Conservation (phyloP, 2,329 filamentous ascomycete genomes). For the Xylariaceae sp. region DNA sequence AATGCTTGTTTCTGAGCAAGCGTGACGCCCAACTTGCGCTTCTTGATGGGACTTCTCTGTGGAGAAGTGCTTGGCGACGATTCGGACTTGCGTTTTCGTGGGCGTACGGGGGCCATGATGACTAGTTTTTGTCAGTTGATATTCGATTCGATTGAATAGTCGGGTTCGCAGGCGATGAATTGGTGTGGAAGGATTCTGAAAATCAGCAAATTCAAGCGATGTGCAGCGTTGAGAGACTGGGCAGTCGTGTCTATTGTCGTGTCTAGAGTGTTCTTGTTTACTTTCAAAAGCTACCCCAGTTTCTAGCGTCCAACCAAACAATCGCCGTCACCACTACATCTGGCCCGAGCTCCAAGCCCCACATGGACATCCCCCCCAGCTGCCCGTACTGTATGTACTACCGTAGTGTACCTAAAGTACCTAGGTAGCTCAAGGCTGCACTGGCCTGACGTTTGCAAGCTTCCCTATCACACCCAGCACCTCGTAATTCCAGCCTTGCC, state of each 20-base stretch:
- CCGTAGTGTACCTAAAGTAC: background rate
- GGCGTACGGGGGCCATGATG: slow-evolving; percentile 37
- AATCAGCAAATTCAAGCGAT: background rate
- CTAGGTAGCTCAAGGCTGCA: slow-evolving; percentile 35
- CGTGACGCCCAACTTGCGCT: slow-evolving; percentile 66
- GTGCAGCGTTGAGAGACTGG: slow-evolving; percentile 3
- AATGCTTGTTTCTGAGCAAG: slow-evolving; percentile 81
- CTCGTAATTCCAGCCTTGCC: slow-evolving; percentile 25
- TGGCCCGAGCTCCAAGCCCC: slow-evolving; percentile 17
- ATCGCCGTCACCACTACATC: background rate
- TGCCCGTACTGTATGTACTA: background rate
- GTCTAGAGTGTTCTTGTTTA: slow-evolving; percentile 30
- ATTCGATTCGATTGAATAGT: slow-evolving; percentile 8
- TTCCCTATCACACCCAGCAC: slow-evolving; percentile 15
- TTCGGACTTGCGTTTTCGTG: slow-evolving; percentile 54
- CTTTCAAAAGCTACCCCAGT: slow-evolving; percentile 23
- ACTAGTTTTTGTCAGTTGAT: background rate
- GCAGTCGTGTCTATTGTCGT: slow-evolving; percentile 11
- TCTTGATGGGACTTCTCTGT: slow-evolving; percentile 67
- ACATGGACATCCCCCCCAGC: background rate
- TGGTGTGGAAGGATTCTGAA: slow-evolving; percentile 4
- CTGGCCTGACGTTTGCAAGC: slow-evolving; percentile 38
- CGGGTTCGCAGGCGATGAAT: slow-evolving; percentile 3
- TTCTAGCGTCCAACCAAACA: slow-evolving; percentile 11
- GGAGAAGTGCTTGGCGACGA: slow-evolving; percentile 43